phyloP scores from a whole-genome alignment of 129 eudicot species.

The Flaveria brownii region DNA sequence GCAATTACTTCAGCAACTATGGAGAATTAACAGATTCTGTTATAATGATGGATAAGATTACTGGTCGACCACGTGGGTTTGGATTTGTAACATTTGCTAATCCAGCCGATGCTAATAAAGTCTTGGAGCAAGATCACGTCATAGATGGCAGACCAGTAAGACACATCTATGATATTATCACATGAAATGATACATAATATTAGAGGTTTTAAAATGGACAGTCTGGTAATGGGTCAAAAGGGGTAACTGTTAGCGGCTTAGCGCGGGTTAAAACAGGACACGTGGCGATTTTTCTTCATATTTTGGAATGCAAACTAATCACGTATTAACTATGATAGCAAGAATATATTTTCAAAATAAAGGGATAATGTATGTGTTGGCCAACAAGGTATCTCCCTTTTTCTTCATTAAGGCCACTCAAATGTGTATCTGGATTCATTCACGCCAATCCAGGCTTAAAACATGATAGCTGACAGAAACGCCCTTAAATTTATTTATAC shows the following conservation, averaged over 20 bases:
- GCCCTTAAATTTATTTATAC: neutral
- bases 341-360: neutral
- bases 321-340: neutral
- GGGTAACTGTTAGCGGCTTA: neutral
- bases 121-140: conserved; percentile 79
- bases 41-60: conserved; percentile 83
- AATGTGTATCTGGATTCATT: neutral
- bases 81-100: conserved; percentile 90
- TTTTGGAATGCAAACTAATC: neutral
- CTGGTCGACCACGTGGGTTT: conserved; percentile 92
- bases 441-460: neutral
- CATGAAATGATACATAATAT: neutral
- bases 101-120: conserved; percentile 76
- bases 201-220: neutral
- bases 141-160: conserved; percentile 87
- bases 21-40: conserved; percentile 87
- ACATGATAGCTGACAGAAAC: neutral
- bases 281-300: neutral
- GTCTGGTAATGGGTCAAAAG: neutral
- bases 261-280: neutral
- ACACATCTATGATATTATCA: neutral
- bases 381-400: neutral
- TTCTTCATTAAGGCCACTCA: neutral
- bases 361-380: neutral
- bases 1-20: conserved; percentile 72